Conservation (phyloP, 495 filamentous ascomycete genomes). For the Geoglossum glabrum region DNA sequence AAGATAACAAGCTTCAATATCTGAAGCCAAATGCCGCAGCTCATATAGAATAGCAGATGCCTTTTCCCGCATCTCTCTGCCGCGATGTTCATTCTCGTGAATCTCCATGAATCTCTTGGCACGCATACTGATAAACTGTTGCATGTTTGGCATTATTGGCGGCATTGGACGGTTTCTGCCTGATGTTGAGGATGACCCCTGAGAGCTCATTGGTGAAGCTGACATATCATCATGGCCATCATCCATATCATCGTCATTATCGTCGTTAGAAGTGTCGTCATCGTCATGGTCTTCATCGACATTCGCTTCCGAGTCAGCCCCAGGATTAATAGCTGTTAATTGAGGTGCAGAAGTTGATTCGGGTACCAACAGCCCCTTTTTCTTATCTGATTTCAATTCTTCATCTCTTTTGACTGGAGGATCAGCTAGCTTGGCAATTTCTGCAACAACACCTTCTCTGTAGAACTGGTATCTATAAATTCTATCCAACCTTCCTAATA, state of each 20-base stretch:
- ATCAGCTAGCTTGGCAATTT: conserved; percentile 59
- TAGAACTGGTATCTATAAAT: conserved; percentile 96
- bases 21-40: conserved; percentile 46
- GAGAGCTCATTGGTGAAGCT: conserved; percentile 44
- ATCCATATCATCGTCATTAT: conserved; percentile 34
- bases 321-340: not conserved
- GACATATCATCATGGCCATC: conserved; percentile 44
- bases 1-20: conserved; percentile 50
- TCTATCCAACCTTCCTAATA: conserved; percentile 60
- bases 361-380: not conserved
- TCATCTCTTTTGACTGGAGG: conserved; percentile 3
- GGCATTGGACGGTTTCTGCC: conserved; percentile 25
- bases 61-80: conserved; percentile 50
- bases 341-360: not conserved
- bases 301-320: not conserved
- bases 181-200: conserved; percentile 33
- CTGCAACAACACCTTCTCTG: conserved; percentile 86
- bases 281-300: conserved; percentile 26
- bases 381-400: not conserved
- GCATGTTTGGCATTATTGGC: conserved; percentile 35
- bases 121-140: conserved; percentile 50
- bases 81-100: conserved; percentile 57
- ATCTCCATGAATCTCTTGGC: conserved; percentile 66
- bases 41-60: conserved; percentile 53
- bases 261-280: conserved; percentile 31